Base-by-base conservation (phyloP, 2,329 filamentous ascomycete genomes). In the Zopfia rhizophila region DNA sequence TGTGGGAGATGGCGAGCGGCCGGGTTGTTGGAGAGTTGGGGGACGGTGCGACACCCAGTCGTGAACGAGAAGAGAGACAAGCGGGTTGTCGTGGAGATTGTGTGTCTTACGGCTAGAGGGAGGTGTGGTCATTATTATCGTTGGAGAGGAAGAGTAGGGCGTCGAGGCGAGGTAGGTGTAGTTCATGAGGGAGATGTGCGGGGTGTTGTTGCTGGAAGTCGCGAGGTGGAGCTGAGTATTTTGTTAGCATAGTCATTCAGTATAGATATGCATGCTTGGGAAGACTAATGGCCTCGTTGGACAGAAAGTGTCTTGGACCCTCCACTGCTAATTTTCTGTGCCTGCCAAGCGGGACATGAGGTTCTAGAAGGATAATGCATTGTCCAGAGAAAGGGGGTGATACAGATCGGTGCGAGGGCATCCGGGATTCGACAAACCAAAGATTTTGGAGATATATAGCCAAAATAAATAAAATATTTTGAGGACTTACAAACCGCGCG, bases 101-200 rank as follows among this genome's bases (percentile, higher is more conserved):
- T 85, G 82, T 21, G 86, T 91, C 75, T 93, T 94, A 60, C 86
- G 87, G 24, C 87, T 90, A 45, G 85, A 83, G 1, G 87, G 85
- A 60, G 91, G 91, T 32, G 89, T 95, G 44, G 94, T 97, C 79
- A 97, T 88, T 67, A 97, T 95, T 55, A 91, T 88, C n/a, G 91
- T 72, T 11, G 77, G 77, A 38, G 81, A 67, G 27, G 83, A 82
- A 72, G 85, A 88, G 27, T 85, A 86, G 12, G 89, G 90, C 10
- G 65, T 65, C 5, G 82, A 85, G 27, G 91, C 88, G 16, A 99
- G 88, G 75, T 97, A 97, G 66, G 94, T 97, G 78, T 97, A 97
- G 79, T 96, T 97, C 94, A 99, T 99, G 56, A 99, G 85, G 25
- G 91, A 95, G 57, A 97, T 90, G 71, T 97, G 91, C 7, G 94